phyloP scores from a whole-genome alignment of 345 rosid genomes.

The Excoecaria cochinchinensis region DNA sequence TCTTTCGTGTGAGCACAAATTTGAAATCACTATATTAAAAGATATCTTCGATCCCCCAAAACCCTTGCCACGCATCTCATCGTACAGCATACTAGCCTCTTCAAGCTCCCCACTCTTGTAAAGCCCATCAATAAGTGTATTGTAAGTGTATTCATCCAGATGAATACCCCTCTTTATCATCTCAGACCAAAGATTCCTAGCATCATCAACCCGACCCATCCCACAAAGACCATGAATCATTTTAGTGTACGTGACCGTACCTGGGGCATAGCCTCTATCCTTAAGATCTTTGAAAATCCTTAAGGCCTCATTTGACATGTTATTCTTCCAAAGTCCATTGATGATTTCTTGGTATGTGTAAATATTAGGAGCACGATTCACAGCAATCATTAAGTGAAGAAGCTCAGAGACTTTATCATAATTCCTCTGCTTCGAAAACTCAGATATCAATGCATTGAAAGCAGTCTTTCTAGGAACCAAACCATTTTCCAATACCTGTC shows the following conservation, averaged over 20 bases:
- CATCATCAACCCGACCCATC: constrained; percentile 32
- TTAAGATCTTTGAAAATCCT: constrained; percentile 48
- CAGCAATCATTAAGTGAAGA: constrained; percentile 49
- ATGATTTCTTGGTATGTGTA: constrained; percentile 48
- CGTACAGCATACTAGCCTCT: constrained; percentile 34
- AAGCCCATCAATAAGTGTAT: constrained; percentile 37
- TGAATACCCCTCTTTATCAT: constrained; percentile 43
- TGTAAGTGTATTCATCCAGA: constrained; percentile 43
- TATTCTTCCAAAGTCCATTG: constrained; percentile 46
- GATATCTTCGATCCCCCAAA: constrained; percentile 40
- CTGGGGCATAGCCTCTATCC: constrained; percentile 49
- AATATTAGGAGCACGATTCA: constrained; percentile 35
- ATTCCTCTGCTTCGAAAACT: constrained; percentile 30
- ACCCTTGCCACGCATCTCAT: constrained; percentile 49
- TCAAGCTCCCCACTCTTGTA: constrained; percentile 30
- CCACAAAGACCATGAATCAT: constrained; percentile 46
- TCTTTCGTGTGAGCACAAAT: constrained; percentile 41
- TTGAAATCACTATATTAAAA: constrained; percentile 52
- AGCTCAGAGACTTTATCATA: constrained; percentile 44
- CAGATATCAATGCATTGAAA: constrained; percentile 41
- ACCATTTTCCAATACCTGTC: constrained; percentile 43
- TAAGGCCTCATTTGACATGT: constrained; percentile 35
- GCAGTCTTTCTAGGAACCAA: constrained; percentile 30
- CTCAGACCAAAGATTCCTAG: constrained; percentile 51
- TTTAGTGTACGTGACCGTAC: constrained; percentile 43